These are phyloP conservation scores for Linum tenue DNA, from an alignment of 345 rosid genomes.

Conservation along the genomic window DNA sequence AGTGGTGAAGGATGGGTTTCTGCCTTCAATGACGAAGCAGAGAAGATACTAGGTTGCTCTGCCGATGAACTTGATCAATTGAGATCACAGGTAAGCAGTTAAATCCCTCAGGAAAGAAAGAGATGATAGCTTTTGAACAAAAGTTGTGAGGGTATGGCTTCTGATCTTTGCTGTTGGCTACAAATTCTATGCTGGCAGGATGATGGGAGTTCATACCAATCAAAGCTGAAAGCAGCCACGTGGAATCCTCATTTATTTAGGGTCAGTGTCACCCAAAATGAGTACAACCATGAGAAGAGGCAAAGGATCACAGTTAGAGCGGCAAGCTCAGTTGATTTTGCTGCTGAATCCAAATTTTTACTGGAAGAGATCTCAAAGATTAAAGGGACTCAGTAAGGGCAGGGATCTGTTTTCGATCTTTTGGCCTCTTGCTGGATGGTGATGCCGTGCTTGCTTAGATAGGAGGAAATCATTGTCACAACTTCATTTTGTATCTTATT, in stretches of 20 bases:
- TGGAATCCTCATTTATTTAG: constrained; percentile 72
- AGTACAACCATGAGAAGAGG: constrained; percentile 78
- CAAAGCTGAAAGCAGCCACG: constrained; percentile 65
- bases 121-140: neutral
- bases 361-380: constrained; percentile 69
- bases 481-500: too few relatives aligned
- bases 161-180: neutral
- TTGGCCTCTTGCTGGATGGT: too few relatives aligned
- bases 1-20: constrained; percentile 79
- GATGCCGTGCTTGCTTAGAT: too few relatives aligned
- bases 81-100: constrained; percentile 43
- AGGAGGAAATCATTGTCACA: too few relatives aligned
- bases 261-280: constrained; percentile 61
- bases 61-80: constrained; percentile 75
- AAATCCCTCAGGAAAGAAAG: neutral
- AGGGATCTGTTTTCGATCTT: too few relatives aligned
- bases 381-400: constrained; percentile 27
- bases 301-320: constrained; percentile 74
- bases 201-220: constrained; percentile 41
- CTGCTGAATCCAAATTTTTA: constrained; percentile 60
- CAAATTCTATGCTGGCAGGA: constrained; percentile 24
- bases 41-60: constrained; percentile 59
- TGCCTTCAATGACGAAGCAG: constrained; percentile 72
- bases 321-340: constrained; percentile 59
- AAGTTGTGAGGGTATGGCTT: too few relatives aligned